Evolutionary conservation across 345 rosid species (phyloP), one percentile per base, ranked within the genome.

Genomic region (Dovyalis caffra): DNA sequence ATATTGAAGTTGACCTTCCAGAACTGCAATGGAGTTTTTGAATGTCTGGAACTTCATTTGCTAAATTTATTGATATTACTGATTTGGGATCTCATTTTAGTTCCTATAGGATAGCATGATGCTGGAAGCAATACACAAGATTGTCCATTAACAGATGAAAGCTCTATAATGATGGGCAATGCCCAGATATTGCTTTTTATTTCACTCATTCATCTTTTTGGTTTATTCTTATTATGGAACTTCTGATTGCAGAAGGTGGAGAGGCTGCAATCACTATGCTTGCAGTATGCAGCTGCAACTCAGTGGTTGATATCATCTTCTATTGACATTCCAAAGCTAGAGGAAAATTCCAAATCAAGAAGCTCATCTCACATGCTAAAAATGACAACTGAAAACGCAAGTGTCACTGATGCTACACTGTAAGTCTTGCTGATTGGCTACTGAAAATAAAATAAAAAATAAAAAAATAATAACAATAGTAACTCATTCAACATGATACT

Each of bases 251-350:
- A 95, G 99, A 93, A 91, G 83, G 91, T 93, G 87, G 98, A 88
- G 86, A 95, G 78, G 90, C 74, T 95, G 83, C 91, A 91, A 84
- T 87, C 90, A 6, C 69, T 93, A 78, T 95, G 98, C 80, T 81
- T 91, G 72, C 98, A 91, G 74, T 95, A 91, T 74, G 97, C 97
- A 6, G 92, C 95, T 28, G 99, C 99, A 33, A 88, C 97, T 63
- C 98, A 91, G 75, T 93, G 99, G 98, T 78, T 95, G 80, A 88
- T 95, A 88, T 86, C 99, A 64, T 91, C 97, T 21, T 91, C 97
- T 23, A 47, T 90, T 20, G 93, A 88, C 76, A 86, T 93, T 68
- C 82, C 82, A 28, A 83, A 85, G 74, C 72, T 70, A 35, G 86
- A 84, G 56, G 88, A 85, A 35, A 47, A 73, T 28, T 78, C 82